A percentile compares a stretch with the other conserved stretches of the same genome.
Evolutionary conservation across 2,329 filamentous ascomycete species (phyloP).

Genomic region (Hymenoscyphus infarciens): DNA sequence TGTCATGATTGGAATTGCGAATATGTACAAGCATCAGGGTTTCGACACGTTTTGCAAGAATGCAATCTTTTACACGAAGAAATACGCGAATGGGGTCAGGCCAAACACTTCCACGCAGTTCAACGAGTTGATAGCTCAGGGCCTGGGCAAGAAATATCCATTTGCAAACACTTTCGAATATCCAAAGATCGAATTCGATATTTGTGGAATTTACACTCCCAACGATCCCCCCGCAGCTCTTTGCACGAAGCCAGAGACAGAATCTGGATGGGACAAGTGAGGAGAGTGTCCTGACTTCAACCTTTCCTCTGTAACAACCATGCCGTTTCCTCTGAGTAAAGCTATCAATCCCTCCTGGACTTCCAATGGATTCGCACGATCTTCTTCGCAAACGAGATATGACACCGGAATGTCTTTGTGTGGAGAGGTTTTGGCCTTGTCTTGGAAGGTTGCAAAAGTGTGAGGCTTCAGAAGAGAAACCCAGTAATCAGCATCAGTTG

Average conservation of each 20-base stretch:
- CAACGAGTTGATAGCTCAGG: background rate
- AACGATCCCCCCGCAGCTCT: slow-evolving; percentile 10
- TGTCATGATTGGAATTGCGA: background rate
- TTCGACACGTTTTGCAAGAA: slow-evolving; percentile 4
- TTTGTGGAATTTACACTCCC: background rate
- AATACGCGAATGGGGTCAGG: background rate
- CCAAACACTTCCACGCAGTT: background rate
- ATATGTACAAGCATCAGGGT: background rate
- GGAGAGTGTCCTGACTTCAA: slow-evolving; percentile 19
- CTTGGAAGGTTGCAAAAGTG: slow-evolving; percentile 14
- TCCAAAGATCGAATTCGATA: background rate
- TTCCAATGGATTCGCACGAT: slow-evolving; percentile 15
- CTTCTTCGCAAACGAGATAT: slow-evolving; percentile 23
- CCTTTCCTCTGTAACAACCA: slow-evolving; percentile 13
- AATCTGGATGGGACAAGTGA: slow-evolving; percentile 15
- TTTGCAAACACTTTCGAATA: background rate
- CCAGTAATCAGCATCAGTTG: slow-evolving; percentile 17
- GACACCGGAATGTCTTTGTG: slow-evolving; percentile 20
- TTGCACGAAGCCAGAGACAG: slow-evolving; percentile 15
- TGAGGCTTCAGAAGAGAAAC: slow-evolving; percentile 17
- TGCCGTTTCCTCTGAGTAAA: slow-evolving; percentile 11
- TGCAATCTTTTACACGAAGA: slow-evolving; percentile 4
- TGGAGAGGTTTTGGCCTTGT: slow-evolving; percentile 13
- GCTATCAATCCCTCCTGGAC: slow-evolving; percentile 20
- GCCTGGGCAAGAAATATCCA: too few relatives aligned